Evolutionary conservation across 371 early-diverging fungal species (phyloP).

Genomic region (Saksenaea oblongispora): DNA sequence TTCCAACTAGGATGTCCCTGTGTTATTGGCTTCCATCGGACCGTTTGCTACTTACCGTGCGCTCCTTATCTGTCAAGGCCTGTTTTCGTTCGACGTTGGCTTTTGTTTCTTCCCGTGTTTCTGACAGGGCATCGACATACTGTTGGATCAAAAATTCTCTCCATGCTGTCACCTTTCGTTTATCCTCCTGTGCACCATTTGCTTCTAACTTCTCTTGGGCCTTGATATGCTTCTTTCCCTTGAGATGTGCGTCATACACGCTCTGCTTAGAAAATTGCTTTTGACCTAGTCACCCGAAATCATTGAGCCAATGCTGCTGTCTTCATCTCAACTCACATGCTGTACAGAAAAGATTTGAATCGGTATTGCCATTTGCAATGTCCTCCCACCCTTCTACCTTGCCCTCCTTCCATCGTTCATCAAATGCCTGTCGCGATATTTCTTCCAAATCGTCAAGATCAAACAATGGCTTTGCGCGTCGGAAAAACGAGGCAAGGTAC

Average conservation of each 20-base stretch:
- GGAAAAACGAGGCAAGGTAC: conserved; percentile 81
- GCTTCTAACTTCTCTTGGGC: conserved; percentile 62
- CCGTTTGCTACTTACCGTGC: conserved; percentile 50
- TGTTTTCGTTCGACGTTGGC: conserved; percentile 92
- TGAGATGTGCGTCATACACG: conserved; percentile 85
- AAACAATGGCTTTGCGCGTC: conserved; percentile 78
- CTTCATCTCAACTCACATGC: conserved; percentile 61
- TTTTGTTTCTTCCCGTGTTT: conserved; percentile 77
- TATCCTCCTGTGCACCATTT: conserved; percentile 49
- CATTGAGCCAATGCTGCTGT: neutral
- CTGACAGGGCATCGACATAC: conserved; percentile 61
- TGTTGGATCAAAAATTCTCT: conserved; percentile 66
- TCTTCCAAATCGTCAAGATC: conserved; percentile 59
- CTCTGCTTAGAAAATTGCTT: conserved; percentile 85
- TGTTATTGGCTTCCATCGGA: neutral
- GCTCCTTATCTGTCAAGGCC: conserved; percentile 89
- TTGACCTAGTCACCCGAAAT: conserved; percentile 39
- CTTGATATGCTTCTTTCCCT: conserved; percentile 89
- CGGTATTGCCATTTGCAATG: conserved; percentile 33
- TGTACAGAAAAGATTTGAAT: conserved; percentile 67
- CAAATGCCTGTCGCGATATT: conserved; percentile 58
- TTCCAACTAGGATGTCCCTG: conserved; percentile 26
- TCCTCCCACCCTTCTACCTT: conserved; percentile 69
- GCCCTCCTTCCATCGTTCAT: conserved; percentile 60
- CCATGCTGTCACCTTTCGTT: conserved; percentile 61